Evolutionary conservation across 148 eudicot genomes (phyloP).

Genomic region (Selenicereus undatus): DNA sequence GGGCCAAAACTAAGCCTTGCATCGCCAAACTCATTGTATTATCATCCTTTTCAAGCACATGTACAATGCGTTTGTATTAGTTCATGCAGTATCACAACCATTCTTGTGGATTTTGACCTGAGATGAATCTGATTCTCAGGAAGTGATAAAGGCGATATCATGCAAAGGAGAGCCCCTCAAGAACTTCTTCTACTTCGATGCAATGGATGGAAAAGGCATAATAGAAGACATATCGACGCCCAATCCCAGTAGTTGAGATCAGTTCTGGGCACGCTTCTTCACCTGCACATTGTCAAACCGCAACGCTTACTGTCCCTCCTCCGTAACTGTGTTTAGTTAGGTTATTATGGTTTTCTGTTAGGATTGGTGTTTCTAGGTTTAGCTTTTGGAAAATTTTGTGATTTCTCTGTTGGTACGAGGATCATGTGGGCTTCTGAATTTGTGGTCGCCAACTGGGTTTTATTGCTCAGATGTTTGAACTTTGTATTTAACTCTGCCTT

Average conservation of each 20-base stretch:
- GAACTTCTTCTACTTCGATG: slow-evolving; percentile 88
- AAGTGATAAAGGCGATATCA: slow-evolving; percentile 95
- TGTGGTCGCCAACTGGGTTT: not conserved
- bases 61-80: too few species aligned
- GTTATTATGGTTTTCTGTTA: slow-evolving; percentile 2
- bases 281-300: not conserved
- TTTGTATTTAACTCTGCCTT: too few species aligned
- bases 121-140: slow-evolving; percentile 40
- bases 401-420: not conserved
- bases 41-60: not conserved
- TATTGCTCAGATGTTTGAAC: not conserved
- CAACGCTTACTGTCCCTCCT: not conserved
- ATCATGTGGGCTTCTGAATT: not conserved
- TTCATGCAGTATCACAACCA: too few species aligned
- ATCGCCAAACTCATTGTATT: not conserved
- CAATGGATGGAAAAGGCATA: slow-evolving; percentile 87
- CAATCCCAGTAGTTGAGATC: slow-evolving; percentile 22
- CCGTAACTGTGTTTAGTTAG: not conserved
- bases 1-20: not conserved
- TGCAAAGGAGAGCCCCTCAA: slow-evolving; percentile 90
- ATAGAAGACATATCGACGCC: slow-evolving; percentile 70
- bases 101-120: not conserved
- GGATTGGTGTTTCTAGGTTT: not conserved
- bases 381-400: not conserved
- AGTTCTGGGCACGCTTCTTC: not conserved